Base-by-base conservation (phyloP, 306 rosid genomes). In the Fagus sylvatica region DNA sequence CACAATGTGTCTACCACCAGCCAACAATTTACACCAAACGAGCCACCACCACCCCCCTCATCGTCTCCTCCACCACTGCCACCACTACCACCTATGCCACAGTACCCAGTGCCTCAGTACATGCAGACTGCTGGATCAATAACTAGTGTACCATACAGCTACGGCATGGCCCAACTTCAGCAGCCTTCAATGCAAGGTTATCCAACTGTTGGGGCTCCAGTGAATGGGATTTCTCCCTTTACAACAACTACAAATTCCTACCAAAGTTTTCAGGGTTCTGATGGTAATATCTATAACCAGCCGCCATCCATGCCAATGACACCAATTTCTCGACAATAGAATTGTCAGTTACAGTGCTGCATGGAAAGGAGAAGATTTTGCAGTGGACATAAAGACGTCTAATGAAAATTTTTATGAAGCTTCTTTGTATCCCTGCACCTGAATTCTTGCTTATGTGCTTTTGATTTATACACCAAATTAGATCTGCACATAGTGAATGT, bases 1-100 rank as follows among this genome's bases (percentile, higher is more conserved):
- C 90, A 76, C 41, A 87, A 34, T 82, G 85, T 74, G 32, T 67
- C 91, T 28, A 53, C 87, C 54, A 49, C 90, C 76, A 86, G 78
- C 77, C 93, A 88, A 81, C 92, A 88, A 71, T 81, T 84, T 75
- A 80, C 84, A 74, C 91, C 95, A 48, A 83, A 70, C 33, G 92
- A 89, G 60, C 89, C 89, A 28, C 97, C 98, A 46, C 98, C 97
- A 72, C 99, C 84, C 1, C 98, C 98, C 4, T 86, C 91, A 3
- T 90, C 98, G 4, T 86, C 97, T 13, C 97, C 97, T 42, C 99
- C 98, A 17, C 96, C 97, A 0, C 53, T 91, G 81, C 98, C 98
- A 12, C 99, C 98, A 0, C 88, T 85, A 2, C 99, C 99, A 16
- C 98, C 99, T 37, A 61, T 85, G 77, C 78, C 88, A 10, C 99